Base-by-base conservation (phyloP, 176 grass and related monocot genomes). In the Poa pratensis region DNA sequence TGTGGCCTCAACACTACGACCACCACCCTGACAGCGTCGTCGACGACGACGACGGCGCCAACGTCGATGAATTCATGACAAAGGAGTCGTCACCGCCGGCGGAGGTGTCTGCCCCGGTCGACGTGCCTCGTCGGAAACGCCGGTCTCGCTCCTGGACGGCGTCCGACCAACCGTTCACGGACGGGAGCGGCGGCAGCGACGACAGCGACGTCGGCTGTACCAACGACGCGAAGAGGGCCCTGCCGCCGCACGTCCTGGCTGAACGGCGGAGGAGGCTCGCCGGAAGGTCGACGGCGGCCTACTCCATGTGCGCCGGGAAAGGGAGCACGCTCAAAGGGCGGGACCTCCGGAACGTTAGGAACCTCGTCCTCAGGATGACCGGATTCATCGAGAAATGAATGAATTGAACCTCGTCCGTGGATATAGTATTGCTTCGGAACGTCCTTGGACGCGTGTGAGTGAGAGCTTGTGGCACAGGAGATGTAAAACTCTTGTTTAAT, bases 271-370 rank as follows among this genome's bases (percentile, higher is more conserved):
- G 81, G 28, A 78, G 86, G 81, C 50, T 71, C 5, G 46, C 17
- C 0, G 82, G 75, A 0, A 83, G 77, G 71, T 75, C 71, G 68
- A 82, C 80, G 82, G 87, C 80, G 3, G 87, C 85, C 5, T 92
- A 75, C 83, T 95, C 93, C 76, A 90, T 98, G 81, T 92, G 87
- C 69, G 40, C 83, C 34, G 96, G 96, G 8, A 90, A 89, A 26
- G 93, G 96, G 15, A 83, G 96, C 80, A 98, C 92, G 79, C 93
- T 92, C 69, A 98, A 98, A 88, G 96, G 96, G 3, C 46, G 89
- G 8, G 91, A 98, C 82, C 93, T 98, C 34, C 63, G 73, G 3
- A 72, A 87, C 20, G 80, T 88, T 51, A 83, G 93, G 71, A 92
- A 93, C 81, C 71, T 76, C 68, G 85, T 92, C 9, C 96, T 95